A percentile compares a stretch with the other conserved stretches of the same genome.
These are phyloP conservation scores for Allium sativum DNA, from an alignment of 106 monocot genomes.

Conservation along the genomic window DNA sequence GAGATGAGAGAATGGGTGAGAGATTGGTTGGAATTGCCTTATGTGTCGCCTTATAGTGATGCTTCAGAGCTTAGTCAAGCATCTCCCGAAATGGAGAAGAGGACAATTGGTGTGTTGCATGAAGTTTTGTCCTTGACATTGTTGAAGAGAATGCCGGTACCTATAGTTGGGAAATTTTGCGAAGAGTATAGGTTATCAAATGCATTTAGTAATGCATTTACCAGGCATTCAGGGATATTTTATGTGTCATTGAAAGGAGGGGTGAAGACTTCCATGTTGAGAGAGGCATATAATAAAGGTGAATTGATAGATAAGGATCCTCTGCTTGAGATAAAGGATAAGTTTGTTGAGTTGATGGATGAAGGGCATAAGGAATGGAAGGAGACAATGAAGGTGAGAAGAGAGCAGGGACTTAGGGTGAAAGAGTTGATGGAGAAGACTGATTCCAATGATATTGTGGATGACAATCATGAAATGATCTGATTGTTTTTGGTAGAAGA, in stretches of 20 bases:
- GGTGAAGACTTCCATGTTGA: constrained; percentile 76
- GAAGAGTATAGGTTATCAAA: constrained; percentile 76
- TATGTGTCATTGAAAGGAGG: constrained; percentile 89
- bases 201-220: constrained; percentile 56
- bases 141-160: constrained; percentile 50
- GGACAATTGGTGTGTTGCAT: constrained; percentile 60
- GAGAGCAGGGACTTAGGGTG: constrained; percentile 30
- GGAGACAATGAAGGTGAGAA: constrained; percentile 37
- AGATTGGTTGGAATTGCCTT: constrained; percentile 88
- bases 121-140: constrained; percentile 69
- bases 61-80: constrained; percentile 32
- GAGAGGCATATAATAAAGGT: constrained; percentile 68
- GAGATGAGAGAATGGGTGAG: constrained; percentile 93
- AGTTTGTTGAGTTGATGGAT: constrained; percentile 60
- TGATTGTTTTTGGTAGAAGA: not conserved
- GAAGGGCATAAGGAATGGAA: constrained; percentile 57
- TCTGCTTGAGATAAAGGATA: constrained; percentile 64
- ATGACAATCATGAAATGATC: constrained; percentile 1
- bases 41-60: constrained; percentile 72
- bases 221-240: constrained; percentile 80
- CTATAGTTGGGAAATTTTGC: constrained; percentile 62
- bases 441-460: constrained; percentile 12
- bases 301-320: constrained; percentile 73
- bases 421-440: constrained; percentile 23
- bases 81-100: constrained; percentile 88